Evolutionary conservation across 768 basidiomycete species (phyloP).

Genomic region (Kockovaella imperatae): DNA sequence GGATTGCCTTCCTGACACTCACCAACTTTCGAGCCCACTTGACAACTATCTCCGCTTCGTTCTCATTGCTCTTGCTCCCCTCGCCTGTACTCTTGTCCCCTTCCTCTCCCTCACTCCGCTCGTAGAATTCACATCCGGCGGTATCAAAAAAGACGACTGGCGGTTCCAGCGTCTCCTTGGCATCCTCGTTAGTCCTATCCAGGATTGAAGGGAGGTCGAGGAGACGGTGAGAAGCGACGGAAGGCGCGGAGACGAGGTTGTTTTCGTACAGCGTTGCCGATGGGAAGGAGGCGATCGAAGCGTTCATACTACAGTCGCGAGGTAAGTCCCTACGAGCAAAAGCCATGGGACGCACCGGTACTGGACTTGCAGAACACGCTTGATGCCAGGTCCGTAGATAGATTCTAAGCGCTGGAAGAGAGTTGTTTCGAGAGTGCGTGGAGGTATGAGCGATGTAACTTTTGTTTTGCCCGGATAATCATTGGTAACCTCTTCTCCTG

Average conservation of each 20-base stretch:
- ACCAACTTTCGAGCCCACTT: constrained; percentile 77
- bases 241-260: constrained; percentile 60
- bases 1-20: constrained; percentile 21
- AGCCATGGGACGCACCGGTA: constrained; percentile 50
- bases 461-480: no score
- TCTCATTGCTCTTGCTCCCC: constrained; percentile 87
- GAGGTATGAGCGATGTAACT: constrained; percentile 51
- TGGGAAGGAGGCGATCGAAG: constrained; percentile 74
- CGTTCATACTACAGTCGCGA: constrained; percentile 56
- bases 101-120: constrained; percentile 58
- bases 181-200: constrained; percentile 53
- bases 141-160: constrained; percentile 93
- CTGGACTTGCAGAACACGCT: constrained; percentile 79
- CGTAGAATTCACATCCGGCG: constrained; percentile 86
- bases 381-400: constrained; percentile 76
- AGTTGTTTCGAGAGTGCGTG: constrained; percentile 73
- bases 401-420: constrained; percentile 84
- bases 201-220: constrained; percentile 56
- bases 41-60: constrained; percentile 79
- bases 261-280: constrained; percentile 71
- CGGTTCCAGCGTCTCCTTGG: constrained; percentile 62
- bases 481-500: no score
- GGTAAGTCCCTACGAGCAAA: background rate
- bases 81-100: constrained; percentile 55
- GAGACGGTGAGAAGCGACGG: constrained; percentile 67